Conservation (phyloP, 1,284 basidiomycete genomes). For the Trichosporon ovoides region DNA sequence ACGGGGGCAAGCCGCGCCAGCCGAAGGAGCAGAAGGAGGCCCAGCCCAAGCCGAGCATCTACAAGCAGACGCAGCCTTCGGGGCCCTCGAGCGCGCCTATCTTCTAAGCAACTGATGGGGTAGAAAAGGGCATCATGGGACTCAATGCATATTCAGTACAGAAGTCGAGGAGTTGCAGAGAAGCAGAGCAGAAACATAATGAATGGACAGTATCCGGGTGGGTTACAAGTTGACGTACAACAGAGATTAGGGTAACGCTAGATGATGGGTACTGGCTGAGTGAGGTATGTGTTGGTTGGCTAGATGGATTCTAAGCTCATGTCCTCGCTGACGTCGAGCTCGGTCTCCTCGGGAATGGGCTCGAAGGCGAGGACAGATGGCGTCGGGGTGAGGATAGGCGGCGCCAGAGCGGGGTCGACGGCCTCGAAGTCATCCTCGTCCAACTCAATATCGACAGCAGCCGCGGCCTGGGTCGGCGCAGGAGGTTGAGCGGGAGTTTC, state of each 20-base stretch:
- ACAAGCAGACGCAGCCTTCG: constrained; percentile 21
- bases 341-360: constrained; percentile 1
- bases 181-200: neutral
- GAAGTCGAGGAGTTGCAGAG: neutral
- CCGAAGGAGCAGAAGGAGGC: constrained; percentile 2
- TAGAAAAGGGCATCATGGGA: neutral
- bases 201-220: no score
- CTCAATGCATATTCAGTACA: constrained; percentile 3
- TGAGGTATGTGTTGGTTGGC: neutral
- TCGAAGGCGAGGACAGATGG: neutral
- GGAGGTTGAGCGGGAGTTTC: neutral
- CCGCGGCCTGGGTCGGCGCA: no score
- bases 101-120: constrained; percentile 8
- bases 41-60: constrained; percentile 28
- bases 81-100: constrained; percentile 17
- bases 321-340: constrained; percentile 7
- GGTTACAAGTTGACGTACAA: neutral
- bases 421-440: neutral
- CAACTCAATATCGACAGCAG: neutral
- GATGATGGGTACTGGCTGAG: no score
- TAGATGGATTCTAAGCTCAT: constrained; percentile 5
- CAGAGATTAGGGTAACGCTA: neutral
- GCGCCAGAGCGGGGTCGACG: neutral
- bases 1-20: neutral
- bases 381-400: neutral